These are phyloP conservation scores for Arthrobotrys musiformis DNA, from an alignment of 2,329 filamentous ascomycete species.

Conservation along the genomic window DNA sequence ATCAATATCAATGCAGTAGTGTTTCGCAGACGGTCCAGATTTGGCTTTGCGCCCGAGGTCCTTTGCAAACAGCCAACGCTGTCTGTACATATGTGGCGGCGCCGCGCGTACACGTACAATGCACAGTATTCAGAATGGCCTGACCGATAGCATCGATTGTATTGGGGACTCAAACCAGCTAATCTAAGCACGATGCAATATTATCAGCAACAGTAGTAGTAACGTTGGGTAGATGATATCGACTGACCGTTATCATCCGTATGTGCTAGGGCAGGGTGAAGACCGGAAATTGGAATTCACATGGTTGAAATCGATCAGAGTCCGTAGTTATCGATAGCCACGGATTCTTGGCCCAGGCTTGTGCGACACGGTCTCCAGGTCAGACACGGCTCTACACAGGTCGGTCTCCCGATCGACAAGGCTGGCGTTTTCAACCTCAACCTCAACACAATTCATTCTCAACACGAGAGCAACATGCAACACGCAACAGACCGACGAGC, in stretches of 20 bases:
- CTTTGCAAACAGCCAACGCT: background rate
- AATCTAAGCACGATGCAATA: background rate
- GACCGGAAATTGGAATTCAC: background rate
- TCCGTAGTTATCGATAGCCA: background rate
- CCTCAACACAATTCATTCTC: background rate
- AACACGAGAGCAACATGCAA: background rate
- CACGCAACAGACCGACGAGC: background rate
- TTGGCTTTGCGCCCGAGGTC: background rate
- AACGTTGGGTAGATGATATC: background rate
- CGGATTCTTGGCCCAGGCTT: background rate
- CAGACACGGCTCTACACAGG: background rate
- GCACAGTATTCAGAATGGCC: background rate
- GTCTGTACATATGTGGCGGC: background rate
- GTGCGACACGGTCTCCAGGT: background rate
- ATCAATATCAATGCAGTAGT: background rate
- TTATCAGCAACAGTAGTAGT: too few relatives aligned
- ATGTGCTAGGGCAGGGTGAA: background rate
- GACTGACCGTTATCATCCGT: background rate
- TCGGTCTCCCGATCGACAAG: background rate
- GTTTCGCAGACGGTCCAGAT: background rate
- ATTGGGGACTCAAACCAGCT: background rate
- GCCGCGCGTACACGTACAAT: background rate
- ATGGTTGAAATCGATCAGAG: background rate
- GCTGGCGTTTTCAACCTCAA: background rate
- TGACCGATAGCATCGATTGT: too few relatives aligned